Conservation (phyloP, 208 protist species). For the Trypanosomatidae sp. region DNA sequence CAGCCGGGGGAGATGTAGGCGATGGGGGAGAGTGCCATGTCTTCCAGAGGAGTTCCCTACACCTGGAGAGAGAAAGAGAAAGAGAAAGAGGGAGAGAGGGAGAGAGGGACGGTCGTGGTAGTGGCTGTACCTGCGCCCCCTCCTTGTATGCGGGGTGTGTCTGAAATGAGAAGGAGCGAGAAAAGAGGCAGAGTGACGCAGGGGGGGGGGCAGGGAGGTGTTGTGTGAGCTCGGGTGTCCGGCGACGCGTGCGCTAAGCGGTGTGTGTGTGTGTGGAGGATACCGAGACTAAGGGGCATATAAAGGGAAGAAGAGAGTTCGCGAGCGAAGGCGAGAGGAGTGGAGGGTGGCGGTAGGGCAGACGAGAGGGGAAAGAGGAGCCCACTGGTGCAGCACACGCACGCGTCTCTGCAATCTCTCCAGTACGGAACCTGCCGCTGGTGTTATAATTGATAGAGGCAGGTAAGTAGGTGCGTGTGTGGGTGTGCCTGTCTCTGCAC, state of each 20-base stretch:
- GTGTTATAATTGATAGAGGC: background rate
- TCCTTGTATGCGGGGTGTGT: too few species aligned
- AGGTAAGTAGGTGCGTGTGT: background rate
- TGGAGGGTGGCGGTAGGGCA: background rate
- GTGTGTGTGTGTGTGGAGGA: background rate
- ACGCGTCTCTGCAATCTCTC: background rate
- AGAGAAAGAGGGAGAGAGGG: background rate
- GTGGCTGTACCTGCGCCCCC: background rate
- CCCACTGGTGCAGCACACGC: background rate
- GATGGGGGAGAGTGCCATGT: slow-evolving; percentile 72
- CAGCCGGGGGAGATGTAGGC: slow-evolving; percentile 70
- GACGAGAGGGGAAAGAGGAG: background rate
- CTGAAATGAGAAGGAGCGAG: too few species aligned
- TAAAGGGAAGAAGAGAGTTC: background rate
- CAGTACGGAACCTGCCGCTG: background rate
- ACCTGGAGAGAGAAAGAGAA: background rate
- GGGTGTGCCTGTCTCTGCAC: background rate
- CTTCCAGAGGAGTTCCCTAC: background rate
- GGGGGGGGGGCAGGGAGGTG: too few species aligned
- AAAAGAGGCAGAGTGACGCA: too few species aligned
- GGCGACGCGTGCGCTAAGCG: too few species aligned
- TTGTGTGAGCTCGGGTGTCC: too few species aligned
- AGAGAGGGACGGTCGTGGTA: background rate
- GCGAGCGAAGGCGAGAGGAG: background rate
- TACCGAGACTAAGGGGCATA: background rate